These are phyloP conservation scores for Golubevia sp. DNA, from an alignment of 1,284 basidiomycete genomes.

Conservation along the genomic window DNA sequence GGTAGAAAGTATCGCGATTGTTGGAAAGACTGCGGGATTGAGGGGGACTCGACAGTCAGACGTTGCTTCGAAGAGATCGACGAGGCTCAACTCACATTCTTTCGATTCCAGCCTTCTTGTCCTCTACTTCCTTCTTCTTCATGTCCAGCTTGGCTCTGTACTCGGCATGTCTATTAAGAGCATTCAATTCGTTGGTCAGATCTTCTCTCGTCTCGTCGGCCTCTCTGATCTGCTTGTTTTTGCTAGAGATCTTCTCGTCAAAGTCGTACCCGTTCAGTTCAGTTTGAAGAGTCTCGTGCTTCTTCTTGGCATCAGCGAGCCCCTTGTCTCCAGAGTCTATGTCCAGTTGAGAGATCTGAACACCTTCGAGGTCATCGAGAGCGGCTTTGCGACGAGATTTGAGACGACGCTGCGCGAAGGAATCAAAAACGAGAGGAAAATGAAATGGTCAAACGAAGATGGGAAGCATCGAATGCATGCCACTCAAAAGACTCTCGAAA, in stretches of 20 bases:
- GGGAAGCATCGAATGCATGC: too few relatives aligned
- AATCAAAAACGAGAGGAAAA: neutral
- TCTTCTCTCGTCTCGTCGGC: slow-evolving; percentile 76
- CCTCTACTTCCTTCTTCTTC: slow-evolving; percentile 73
- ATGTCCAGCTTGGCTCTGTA: slow-evolving; percentile 79
- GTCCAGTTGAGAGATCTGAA: neutral
- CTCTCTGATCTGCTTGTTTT: slow-evolving; percentile 67
- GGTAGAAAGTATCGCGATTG: slow-evolving; percentile 70
- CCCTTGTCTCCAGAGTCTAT: slow-evolving; percentile 18
- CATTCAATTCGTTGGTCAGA: slow-evolving; percentile 74
- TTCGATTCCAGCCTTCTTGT: slow-evolving; percentile 71
- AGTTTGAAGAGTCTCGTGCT: slow-evolving; percentile 15
- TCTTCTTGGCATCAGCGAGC: slow-evolving; percentile 24
- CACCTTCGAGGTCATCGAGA: neutral
- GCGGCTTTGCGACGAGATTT: neutral
- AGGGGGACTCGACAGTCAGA: slow-evolving; percentile 17
- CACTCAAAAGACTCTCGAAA: neutral
- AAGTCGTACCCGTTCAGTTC: slow-evolving; percentile 64
- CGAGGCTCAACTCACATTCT: slow-evolving; percentile 68
- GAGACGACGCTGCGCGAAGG: neutral
- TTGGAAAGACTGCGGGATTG: slow-evolving; percentile 67
- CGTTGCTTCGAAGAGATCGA: neutral
- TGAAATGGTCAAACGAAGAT: neutral
- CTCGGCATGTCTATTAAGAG: slow-evolving; percentile 80
- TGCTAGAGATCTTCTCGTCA: slow-evolving; percentile 73